Evolutionary conservation across 495 filamentous ascomycete species (phyloP), one percentile per base, ranked within the genome.

Genomic region (Tuber microsphaerosporum): DNA sequence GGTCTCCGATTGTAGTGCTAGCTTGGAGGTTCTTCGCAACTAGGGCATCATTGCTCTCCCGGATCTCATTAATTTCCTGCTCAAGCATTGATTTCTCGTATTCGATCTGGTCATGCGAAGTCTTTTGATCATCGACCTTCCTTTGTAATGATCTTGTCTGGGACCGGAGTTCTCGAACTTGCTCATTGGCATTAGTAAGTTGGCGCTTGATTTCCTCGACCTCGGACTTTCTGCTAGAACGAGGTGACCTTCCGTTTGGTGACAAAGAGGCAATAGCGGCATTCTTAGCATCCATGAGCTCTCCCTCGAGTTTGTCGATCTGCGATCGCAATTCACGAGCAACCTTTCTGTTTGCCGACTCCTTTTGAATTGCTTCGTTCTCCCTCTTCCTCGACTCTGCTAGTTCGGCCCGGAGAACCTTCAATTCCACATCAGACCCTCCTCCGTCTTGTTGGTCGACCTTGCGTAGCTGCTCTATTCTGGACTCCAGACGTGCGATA

Each of bases 301-400:
- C 83, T 48, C 86, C 83, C 77, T 89, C 87, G 48, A 88, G 84
- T 17, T 87, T 85, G 65, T 83, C 77, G 43, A 88, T 84, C 75
- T 88, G 85, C 41, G 83, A 83, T 74, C 86, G 87, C 51, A 89
- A 82, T 19, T 83, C 76, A 46, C 87, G 86, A 75, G 86, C 81
- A 48, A 80, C 77, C n/a, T 88, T 87, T 75, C 89, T 91, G 56
- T 90, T 88, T 20, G 88, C 82, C 26, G 86, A 85, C 77, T 93
- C 91, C 16, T 89, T 89, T 80, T 91, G 87, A 14, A 90, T 83
- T 76, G 89, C 84, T 42, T 88, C 87, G 69, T 87, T 86, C 75
- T 92, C 90, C 44, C 89, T 90, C 75, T 88, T 88, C 17, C 90
- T 87, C 45, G 89, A 88, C 72, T 88, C 87, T 1, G 89, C 88